A percentile compares a stretch with the other conserved stretches of the same genome.
phyloP scores from a whole-genome alignment of 2,329 filamentous ascomycete genomes.

The Xylariaceae sp. region DNA sequence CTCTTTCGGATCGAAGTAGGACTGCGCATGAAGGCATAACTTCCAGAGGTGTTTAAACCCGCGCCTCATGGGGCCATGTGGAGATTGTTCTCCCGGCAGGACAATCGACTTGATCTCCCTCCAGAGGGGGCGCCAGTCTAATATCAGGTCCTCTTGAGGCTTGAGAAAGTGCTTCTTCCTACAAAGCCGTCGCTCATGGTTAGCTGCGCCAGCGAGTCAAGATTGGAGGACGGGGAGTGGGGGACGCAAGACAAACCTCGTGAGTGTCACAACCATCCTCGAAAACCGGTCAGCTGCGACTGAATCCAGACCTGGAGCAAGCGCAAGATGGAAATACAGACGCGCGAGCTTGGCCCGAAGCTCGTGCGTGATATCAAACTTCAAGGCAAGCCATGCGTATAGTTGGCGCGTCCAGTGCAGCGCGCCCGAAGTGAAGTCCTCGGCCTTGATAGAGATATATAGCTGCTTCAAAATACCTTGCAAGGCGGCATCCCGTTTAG shows the following conservation, averaged over 20 bases:
- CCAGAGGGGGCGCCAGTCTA: conserved; percentile 93
- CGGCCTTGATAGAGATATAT: conserved; percentile 83
- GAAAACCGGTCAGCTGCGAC: conserved; percentile 82
- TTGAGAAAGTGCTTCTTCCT: conserved; percentile 95
- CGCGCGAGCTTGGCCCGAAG: conserved; percentile 78
- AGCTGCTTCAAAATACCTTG: conserved; percentile 88
- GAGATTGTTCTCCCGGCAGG: conserved; percentile 74
- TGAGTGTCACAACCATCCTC: conserved; percentile 92
- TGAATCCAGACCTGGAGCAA: conserved; percentile 83
- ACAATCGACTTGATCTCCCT: conserved; percentile 89
- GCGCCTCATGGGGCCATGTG: conserved; percentile 53
- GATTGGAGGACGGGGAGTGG: neutral
- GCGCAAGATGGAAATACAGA: conserved; percentile 88
- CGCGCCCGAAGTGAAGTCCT: conserved; percentile 90
- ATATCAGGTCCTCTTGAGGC: conserved; percentile 77
- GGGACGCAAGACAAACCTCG: conserved; percentile 60
- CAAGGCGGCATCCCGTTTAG: conserved; percentile 71
- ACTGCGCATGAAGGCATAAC: conserved; percentile 81
- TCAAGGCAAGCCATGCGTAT: conserved; percentile 88
- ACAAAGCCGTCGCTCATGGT: conserved; percentile 12
- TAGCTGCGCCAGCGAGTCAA: conserved; percentile 1
- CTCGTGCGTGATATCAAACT: conserved; percentile 89
- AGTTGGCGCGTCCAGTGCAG: conserved; percentile 97
- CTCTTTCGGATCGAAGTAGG: conserved; percentile 87
- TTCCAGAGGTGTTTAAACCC: conserved; percentile 68